Evolutionary conservation across 129 eudicot species (phyloP).

Genomic region (Centella asiatica): DNA sequence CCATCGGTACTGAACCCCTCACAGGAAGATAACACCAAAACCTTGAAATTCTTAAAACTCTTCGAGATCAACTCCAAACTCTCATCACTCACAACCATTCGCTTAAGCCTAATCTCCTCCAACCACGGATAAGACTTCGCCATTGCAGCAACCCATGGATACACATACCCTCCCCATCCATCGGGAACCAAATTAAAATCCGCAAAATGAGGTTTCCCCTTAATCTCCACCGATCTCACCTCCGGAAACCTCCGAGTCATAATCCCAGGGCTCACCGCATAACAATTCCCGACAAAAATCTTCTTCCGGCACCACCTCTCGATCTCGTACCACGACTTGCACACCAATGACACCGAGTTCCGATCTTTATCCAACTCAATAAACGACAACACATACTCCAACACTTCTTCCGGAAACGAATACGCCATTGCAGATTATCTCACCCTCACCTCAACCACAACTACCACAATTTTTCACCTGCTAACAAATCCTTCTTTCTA

Average conservation of each 20-base stretch:
- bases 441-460: not conserved
- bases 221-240: conserved; percentile 38
- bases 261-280: conserved; percentile 49
- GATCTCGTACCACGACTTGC: conserved; percentile 76
- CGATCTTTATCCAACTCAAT: conserved; percentile 45
- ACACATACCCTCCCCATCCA: conserved; percentile 68
- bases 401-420: conserved; percentile 67
- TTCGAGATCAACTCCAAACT: conserved; percentile 45
- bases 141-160: conserved; percentile 51
- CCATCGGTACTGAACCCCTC: conserved; percentile 61
- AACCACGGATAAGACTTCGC: conserved; percentile 38
- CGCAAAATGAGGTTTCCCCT: conserved; percentile 80
- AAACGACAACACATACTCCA: conserved; percentile 62
- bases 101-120: conserved; percentile 56
- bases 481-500: not conserved
- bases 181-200: conserved; percentile 80
- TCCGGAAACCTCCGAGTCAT: conserved; percentile 59
- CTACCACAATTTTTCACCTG: not conserved
- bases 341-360: conserved; percentile 56
- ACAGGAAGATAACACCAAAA: conserved; percentile 44
- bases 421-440: conserved; percentile 25
- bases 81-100: conserved; percentile 69
- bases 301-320: conserved; percentile 65
- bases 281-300: conserved; percentile 68
- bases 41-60: conserved; percentile 43